Evolutionary conservation across 768 basidiomycete genomes (phyloP), one percentile per base, ranked within the genome.

Genomic region (Tricholoma saponaceum): DNA sequence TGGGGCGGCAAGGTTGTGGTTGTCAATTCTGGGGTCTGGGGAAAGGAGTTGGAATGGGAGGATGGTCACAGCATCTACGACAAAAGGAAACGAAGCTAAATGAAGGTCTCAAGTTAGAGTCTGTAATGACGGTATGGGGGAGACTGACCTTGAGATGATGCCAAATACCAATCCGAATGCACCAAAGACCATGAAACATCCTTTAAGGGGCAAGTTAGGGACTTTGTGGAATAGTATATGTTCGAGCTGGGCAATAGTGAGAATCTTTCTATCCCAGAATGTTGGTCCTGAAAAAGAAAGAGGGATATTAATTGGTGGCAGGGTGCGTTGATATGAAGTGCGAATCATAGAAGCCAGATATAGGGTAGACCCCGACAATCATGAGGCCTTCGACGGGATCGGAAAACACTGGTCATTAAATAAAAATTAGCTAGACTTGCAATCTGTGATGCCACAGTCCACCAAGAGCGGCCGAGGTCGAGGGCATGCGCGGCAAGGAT

Each of bases 331-430:
- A 41, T 16, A 8, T 51, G 54, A 47, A 39, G 35, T 14, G 67
- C 79, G 47, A 59, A 84, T 92, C 92, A 64, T 79, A 86, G 52
- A 90, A 70, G 0, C 93, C 95, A 12, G 89, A 88, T 53, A 96
- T 74, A 28, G 85, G 61, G 74, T 87, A 98, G 55, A 98, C 86
- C 8, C 63, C 69, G 25, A 87, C 77, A 55, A 98, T 87, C 71
- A 98, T 81, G 33, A 99, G 75, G 6, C 97, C 97, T 70, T 98
- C 97, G 2, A 98, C 91, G 0, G 97, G 96, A 0, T 97, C 96
- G 14, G 93, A 96, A 72, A 96, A 96, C 32, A 88, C 83, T 8
- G 14, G 89, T 92, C 3, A 87, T 88, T 18, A 90, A 76, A 70
- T 91, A 91, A 65, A 92, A 92, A 68, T 88, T 90, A 59, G 84